Conservation (phyloP, 2,329 filamentous ascomycete genomes). For the Beauveria rudraprayagi region DNA sequence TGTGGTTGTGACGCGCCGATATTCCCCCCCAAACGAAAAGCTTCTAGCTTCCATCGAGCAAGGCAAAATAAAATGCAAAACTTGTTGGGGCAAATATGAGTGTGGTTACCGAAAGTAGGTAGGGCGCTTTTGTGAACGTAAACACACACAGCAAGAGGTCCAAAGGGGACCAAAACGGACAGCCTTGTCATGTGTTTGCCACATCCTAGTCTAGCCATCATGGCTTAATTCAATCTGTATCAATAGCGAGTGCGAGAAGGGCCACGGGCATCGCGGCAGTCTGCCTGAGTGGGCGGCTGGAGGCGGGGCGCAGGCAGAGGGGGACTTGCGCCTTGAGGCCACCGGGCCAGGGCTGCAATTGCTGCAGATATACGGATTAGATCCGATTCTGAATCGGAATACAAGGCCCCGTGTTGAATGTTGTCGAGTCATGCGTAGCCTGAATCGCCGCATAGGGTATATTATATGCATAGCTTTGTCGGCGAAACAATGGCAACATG, state of each 20-base stretch:
- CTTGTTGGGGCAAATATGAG: not conserved
- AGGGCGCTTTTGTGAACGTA: not conserved
- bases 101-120: not conserved
- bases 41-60: not conserved
- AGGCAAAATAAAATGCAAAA: not conserved
- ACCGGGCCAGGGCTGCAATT: constrained; percentile 5
- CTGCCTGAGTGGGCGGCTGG: not conserved
- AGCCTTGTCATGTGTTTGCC: not conserved
- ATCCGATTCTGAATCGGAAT: not conserved
- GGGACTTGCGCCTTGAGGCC: not conserved
- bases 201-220: not conserved
- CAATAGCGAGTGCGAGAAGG: constrained; percentile 1
- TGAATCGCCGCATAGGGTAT: too few relatives aligned
- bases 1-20: constrained; percentile 1
- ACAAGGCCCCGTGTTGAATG: not conserved
- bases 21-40: not conserved
- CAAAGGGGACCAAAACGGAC: not conserved
- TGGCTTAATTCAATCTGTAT: not conserved
- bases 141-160: not conserved
- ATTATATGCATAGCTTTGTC: too few relatives aligned
- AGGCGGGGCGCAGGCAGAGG: not conserved
- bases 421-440: too few relatives aligned
- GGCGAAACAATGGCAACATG: too few relatives aligned
- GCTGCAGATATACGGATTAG: not conserved
- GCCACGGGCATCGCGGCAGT: constrained; percentile 9